Percentiles rank a stretch among this genome's conserved stretches.
Evolutionary conservation across 1,139 yeast species (phyloP).

Genomic region (Candida anutae): DNA sequence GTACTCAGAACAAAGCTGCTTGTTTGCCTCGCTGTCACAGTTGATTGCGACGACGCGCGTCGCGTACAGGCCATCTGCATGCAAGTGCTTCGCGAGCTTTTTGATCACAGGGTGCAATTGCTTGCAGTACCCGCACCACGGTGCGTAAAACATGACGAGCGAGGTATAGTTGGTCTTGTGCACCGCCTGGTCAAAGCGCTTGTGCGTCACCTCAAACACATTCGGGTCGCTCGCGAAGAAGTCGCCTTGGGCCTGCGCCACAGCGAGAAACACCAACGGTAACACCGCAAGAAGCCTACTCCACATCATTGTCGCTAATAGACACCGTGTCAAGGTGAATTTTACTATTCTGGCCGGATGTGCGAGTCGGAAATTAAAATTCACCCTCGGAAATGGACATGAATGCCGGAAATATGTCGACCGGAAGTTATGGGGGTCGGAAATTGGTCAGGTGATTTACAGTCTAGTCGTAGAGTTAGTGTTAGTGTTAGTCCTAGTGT

Average conservation of each 20-base stretch:
- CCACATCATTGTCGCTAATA: no score
- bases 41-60: conserved; percentile 79
- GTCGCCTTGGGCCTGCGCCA: conserved; percentile 8
- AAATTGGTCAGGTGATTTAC: no score
- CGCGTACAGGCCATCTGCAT: conserved; percentile 40
- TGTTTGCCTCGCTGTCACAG: conserved; percentile 68
- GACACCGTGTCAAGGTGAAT: no score
- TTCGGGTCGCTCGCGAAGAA: conserved; percentile 37
- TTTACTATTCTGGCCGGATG: no score
- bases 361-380: no score
- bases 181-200: conserved; percentile 59
- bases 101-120: conserved; percentile 48
- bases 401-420: no score
- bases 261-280: conserved; percentile 4
- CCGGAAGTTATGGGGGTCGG: no score
- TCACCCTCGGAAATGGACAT: no score
- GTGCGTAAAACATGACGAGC: conserved; percentile 89
- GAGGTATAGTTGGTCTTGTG: conserved; percentile 68
- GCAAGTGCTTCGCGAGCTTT: conserved; percentile 55
- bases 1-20: conserved; percentile 61
- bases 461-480: no score
- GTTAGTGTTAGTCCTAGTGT: no score
- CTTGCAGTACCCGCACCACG: conserved; percentile 89
- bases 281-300: conserved; percentile 3
- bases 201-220: conserved; percentile 49